Evolutionary conservation across 305 asterid species (phyloP), one percentile per base, ranked within the genome.

Genomic region (Vinca major): DNA sequence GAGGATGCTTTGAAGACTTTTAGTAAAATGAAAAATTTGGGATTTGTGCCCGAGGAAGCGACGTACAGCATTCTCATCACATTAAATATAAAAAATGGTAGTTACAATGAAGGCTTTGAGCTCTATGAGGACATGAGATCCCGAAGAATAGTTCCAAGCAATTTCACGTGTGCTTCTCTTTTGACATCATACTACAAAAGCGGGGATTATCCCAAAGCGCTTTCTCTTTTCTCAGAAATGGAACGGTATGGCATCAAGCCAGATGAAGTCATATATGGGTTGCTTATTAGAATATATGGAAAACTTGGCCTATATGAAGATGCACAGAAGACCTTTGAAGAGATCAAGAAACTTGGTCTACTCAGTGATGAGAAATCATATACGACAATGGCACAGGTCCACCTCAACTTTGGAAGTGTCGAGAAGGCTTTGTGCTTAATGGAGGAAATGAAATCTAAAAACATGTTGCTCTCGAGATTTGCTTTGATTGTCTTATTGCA

Each of bases 141-240:
- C 51, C 82, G 47, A 6, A 84, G 86, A 77, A 78, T 87, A 63
- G 73, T 87, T 63, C 97, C 98, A 5, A 87, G 98, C 78, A 85
- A 87, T 74, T 92, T 86, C 63, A 90, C 97, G 0, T 92, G 98
- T 81, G 97, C 98, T 62, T 92, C 98, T 5, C 97, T 92, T 74
- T 80, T 92, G 75, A 83, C 96, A 17, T 71, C 91, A 75, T 84
- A 81, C 84, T 87, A 82, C 72, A 85, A 86, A 80, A 82, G 75
- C 17, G 88, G 88, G 75, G 94, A 88, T 75, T 92, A 90, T 82
- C 68, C 92, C 54, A 88, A 77, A 80, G 97, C 98, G 72, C 90
- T 84, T 76, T 82, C 93, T 5, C 91, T 92, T 70, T 92, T 92
- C 78, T 77, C 83, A 68, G 98, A 92, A 78, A 92, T 92, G 97